Percentiles rank a stretch among this genome's conserved stretches.
Conservation (phyloP, 805 yeast species). For the Groenewaldozyma salmanticensis region DNA sequence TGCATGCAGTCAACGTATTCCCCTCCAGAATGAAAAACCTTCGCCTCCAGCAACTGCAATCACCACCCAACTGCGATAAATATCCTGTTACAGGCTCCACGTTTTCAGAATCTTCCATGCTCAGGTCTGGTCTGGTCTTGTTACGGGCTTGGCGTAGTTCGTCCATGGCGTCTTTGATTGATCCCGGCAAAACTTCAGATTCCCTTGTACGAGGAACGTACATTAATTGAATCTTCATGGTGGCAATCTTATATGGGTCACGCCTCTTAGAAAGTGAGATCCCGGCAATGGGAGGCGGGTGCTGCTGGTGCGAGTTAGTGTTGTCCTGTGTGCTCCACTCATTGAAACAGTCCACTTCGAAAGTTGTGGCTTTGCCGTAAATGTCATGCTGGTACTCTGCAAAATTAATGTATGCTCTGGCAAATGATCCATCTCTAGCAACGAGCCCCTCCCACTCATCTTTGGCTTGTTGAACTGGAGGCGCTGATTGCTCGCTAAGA, state of each 20-base stretch:
- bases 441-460: slow-evolving; percentile 47
- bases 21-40: slow-evolving; percentile 70
- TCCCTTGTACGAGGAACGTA: slow-evolving; percentile 47
- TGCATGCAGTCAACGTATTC: slow-evolving; percentile 62
- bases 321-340: slow-evolving; percentile 55
- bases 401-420: slow-evolving; percentile 62
- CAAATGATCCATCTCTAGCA: slow-evolving; percentile 87
- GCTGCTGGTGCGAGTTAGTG: slow-evolving; percentile 4
- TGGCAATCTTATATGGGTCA: slow-evolving; percentile 36
- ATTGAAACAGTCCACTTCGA: slow-evolving; percentile 57
- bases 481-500: slow-evolving; percentile 3
- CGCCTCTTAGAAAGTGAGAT: neutral
- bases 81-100: slow-evolving; percentile 43
- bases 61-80: slow-evolving; percentile 88
- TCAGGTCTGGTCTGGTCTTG: slow-evolving; percentile 23
- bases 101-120: slow-evolving; percentile 11
- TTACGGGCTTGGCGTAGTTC: slow-evolving; percentile 14
- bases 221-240: slow-evolving; percentile 45
- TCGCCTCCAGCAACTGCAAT: slow-evolving; percentile 61
- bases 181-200: slow-evolving; percentile 35
- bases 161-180: slow-evolving; percentile 39
- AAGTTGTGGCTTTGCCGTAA: slow-evolving; percentile 43
- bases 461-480: slow-evolving; percentile 12
- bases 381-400: slow-evolving; percentile 47
- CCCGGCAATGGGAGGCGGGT: slow-evolving; percentile 8